Evolutionary conservation across 2,329 filamentous ascomycete species (phyloP).

Genomic region (Cercospora sp.): DNA sequence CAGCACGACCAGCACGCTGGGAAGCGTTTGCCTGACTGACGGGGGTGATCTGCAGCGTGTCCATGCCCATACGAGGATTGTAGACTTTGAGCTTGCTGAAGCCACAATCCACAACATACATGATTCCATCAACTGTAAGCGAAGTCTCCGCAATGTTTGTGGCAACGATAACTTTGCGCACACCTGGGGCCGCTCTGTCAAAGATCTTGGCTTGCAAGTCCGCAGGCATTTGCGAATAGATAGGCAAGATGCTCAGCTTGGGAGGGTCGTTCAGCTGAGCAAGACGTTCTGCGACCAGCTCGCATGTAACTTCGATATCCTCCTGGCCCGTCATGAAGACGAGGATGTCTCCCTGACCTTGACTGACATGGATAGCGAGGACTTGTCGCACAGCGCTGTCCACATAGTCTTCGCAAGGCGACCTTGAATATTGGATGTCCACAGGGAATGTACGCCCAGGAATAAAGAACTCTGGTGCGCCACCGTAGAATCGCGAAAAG

Average conservation of each 20-base stretch:
- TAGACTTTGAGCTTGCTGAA: slow-evolving; percentile 99
- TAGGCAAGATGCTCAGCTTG: slow-evolving; percentile 89
- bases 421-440: slow-evolving; percentile 91
- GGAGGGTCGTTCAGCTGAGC: slow-evolving; percentile 90
- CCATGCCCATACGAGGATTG: slow-evolving; percentile 99
- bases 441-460: slow-evolving; percentile 96
- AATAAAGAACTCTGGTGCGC: slow-evolving; percentile 94
- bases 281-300: slow-evolving; percentile 83
- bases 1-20: slow-evolving; percentile 89
- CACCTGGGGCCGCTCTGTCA: slow-evolving; percentile 82
- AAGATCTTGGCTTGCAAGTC: slow-evolving; percentile 98
- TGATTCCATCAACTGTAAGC: slow-evolving; percentile 96
- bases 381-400: slow-evolving; percentile 96
- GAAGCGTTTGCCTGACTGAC: slow-evolving; percentile 96
- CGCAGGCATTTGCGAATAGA: slow-evolving; percentile 99
- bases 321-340: slow-evolving; percentile 99
- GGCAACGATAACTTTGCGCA: slow-evolving; percentile 95
- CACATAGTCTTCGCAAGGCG: slow-evolving; percentile 95
- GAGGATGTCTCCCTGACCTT: slow-evolving; percentile 87
- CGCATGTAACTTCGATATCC: slow-evolving; percentile 96
- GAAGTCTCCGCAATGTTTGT: slow-evolving; percentile 99
- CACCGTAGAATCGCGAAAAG: slow-evolving; percentile 94
- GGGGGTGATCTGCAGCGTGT: slow-evolving; percentile 94
- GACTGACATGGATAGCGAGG: slow-evolving; percentile 91
- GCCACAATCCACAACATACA: slow-evolving; percentile 96